Base-by-base conservation (phyloP, 257 asterid genomes). In the Solanum peruvianum region DNA sequence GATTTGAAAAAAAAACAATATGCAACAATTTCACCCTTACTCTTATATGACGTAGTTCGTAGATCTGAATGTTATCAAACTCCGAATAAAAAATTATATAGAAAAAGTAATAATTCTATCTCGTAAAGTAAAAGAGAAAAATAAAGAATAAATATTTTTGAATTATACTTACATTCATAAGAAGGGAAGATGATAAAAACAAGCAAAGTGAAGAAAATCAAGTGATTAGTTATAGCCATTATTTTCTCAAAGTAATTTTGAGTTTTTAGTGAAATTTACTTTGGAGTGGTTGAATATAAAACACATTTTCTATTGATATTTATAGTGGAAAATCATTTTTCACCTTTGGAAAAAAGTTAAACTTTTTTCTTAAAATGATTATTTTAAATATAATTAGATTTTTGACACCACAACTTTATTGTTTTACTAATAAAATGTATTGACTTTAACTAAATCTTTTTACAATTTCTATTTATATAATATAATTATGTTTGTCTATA, bases 61-160 rank as follows among this genome's bases (percentile, higher is more conserved):
- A 13, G 7, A 66, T 13, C 2, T 64, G 20, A 25, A 66, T 25
- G 27, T 12, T 7, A 70, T 16, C 42, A 16, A 7, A 70, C n/a
- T 15, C 0, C 0, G 39, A 70, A 1, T 31, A 25, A 70, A 70
- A 70, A 29, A 29, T 9, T 0, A 2, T 6, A 11, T 2, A 0
- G 2, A 15, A 64, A 25, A 25, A 25, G 1, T 14, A 29, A 18
- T 7, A 69, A 15, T 15, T 27, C 7, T 31, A 70, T 70, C 76
- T 31, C 14, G 12, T 25, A 66, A 11, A 64, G 7, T 62, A 23
- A 7, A 62, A 62, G 69, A n/a, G 69, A 62, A 23, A 62, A 9
- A 62, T 23, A 60, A 64, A 72, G 47, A 33, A 62, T 23, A 62
- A 60, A 2, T 62, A 62, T 23, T 62, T 62, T 62, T 23, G 33